phyloP scores from a whole-genome alignment of 306 rosid genomes.

The Lathyrus aphaca region DNA sequence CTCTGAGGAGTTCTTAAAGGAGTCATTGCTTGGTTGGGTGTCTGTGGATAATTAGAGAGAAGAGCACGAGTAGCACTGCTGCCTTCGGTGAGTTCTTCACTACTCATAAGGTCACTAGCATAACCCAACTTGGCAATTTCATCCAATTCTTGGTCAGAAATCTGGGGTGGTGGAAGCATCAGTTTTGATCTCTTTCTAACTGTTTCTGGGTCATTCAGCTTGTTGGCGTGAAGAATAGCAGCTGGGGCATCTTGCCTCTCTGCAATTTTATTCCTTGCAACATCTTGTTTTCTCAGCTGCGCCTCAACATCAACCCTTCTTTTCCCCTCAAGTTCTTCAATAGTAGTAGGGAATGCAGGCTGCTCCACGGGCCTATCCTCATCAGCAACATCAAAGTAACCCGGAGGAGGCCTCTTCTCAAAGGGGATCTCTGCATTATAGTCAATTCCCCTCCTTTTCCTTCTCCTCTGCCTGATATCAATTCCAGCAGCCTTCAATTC shows the following conservation, averaged over 20 bases:
- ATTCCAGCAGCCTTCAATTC: constrained; percentile 96
- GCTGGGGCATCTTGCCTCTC: constrained; percentile 92
- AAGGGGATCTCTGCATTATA: constrained; percentile 92
- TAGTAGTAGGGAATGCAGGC: constrained; percentile 78
- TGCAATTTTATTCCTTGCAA: constrained; percentile 85
- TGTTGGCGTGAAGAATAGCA: constrained; percentile 86
- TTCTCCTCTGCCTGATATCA: constrained; percentile 80
- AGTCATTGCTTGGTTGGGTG: constrained; percentile 77
- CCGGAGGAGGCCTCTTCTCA: constrained; percentile 95
- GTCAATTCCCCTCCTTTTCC: constrained; percentile 92
- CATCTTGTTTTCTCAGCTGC: constrained; percentile 83
- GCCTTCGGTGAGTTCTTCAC: constrained; percentile 73
- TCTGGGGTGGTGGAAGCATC: constrained; percentile 97
- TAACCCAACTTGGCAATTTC: constrained; percentile 97
- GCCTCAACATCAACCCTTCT: constrained; percentile 81
- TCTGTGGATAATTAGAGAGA: constrained; percentile 86
- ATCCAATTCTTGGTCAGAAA: constrained; percentile 88
- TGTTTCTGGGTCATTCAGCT: constrained; percentile 89
- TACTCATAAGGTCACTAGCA: constrained; percentile 84
- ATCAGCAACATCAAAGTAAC: constrained; percentile 78
- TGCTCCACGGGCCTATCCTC: constrained; percentile 82
- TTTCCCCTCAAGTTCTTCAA: constrained; percentile 94
- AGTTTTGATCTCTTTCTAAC: constrained; percentile 90
- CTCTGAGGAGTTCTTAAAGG: constrained; percentile 90
- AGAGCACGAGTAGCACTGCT: constrained; percentile 87